Base-by-base conservation (phyloP, 129 eudicot genomes). In the Tagetes erecta region DNA sequence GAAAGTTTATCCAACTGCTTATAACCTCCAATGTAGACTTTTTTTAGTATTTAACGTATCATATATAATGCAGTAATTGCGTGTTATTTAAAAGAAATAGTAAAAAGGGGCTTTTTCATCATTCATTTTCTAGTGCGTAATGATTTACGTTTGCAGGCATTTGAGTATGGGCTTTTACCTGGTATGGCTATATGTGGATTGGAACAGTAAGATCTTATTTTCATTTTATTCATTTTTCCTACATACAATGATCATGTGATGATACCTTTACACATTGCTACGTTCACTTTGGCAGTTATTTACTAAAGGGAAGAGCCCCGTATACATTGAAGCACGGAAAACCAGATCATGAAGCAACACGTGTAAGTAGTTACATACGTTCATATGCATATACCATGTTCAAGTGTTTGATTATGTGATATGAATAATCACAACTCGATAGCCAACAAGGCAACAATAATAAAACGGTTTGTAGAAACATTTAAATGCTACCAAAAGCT, bases 261-360 rank as follows among this genome's bases (percentile, higher is more conserved):
- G 84, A 76, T 42, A 49, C 67, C 27, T 35, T 50, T 72, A 70
- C 39, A 73, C 53, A 46, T 8, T 30, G 9, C 9, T 76, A 51
- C 68, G 42, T 77, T 56, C 9, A 70, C 70, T 77, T 72, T 76
- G 36, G 70, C 88, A 94, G 99, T 67, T 94, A 94, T 68, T 30
- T 91, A 74, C 63, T 91, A 57, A 88, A 71, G 71, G 99, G 97
- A 76, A 86, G 87, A 86, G 88, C 86, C 53, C 96, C 93, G 0
- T 75, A 86, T 81, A 94, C 96, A 2, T 72, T 94, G 68, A 91
- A 89, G 83, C 99, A 94, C 83, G 96, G 99, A 70, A 91, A 85
- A 85, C 96, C 99, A 56, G 99, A 94, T 79, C 96, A 91, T 68
- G 90, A 88, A 79, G 83, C 99, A 80, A 94, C 96, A 71, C 79